Conservation (phyloP, 1,139 yeast genomes). For the Zhuliangozyma blackwelliae region DNA sequence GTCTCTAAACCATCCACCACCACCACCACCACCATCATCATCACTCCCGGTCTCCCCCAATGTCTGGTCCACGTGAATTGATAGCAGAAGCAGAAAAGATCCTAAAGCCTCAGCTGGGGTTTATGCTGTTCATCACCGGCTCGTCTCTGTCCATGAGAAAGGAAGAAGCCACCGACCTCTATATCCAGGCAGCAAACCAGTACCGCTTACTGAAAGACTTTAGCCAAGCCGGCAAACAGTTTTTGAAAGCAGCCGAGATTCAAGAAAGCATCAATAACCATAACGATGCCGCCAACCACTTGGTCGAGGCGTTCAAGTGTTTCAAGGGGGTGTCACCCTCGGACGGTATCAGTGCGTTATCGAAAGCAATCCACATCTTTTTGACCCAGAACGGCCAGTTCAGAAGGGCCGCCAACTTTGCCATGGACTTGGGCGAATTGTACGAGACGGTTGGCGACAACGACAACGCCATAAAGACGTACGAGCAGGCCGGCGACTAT, state of each 20-base stretch:
- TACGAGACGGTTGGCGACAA: conserved; percentile 71
- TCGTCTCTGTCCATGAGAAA: conserved; percentile 60
- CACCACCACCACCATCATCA: conserved; percentile 3
- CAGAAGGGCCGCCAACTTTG: conserved; percentile 92
- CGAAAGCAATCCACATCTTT: conserved; percentile 76
- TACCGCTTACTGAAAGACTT: conserved; percentile 74
- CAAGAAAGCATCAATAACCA: conserved; percentile 72
- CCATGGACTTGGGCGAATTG: conserved; percentile 83
- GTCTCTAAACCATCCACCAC: neutral
- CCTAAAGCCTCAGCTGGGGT: conserved; percentile 66
- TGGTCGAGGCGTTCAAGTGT: conserved; percentile 88
- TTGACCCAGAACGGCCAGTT: conserved; percentile 85
- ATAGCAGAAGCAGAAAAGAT: conserved; percentile 45
- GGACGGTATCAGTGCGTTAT: conserved; percentile 75
- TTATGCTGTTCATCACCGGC: conserved; percentile 66
- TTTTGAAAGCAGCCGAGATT: conserved; percentile 78
- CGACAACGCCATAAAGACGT: conserved; percentile 67
- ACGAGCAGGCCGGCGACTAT: conserved; percentile 96
- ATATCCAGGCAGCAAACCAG: conserved; percentile 85
- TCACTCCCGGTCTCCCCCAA: conserved; percentile 5
- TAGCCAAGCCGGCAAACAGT: conserved; percentile 73
- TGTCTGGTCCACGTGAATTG: conserved; percentile 40
- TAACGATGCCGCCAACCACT: conserved; percentile 89
- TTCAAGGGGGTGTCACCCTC: conserved; percentile 68
- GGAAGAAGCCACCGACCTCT: conserved; percentile 92